Percentiles rank a stretch among this genome's conserved stretches.
phyloP scores from a whole-genome alignment of 768 basidiomycete species.

The Lentinula guzmanii region DNA sequence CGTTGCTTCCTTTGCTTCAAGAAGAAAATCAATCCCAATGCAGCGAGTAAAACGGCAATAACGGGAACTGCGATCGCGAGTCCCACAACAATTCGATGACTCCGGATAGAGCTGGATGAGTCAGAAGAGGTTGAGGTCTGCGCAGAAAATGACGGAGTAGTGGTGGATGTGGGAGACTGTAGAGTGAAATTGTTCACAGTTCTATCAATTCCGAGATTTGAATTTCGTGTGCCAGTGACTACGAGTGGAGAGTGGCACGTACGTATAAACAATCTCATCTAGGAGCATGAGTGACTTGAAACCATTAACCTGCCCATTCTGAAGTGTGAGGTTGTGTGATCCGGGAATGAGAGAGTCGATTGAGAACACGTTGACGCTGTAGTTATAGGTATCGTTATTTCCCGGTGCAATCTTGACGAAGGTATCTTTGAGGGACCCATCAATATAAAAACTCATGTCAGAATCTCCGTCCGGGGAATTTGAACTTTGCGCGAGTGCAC shows the following conservation, averaged over 20 bases:
- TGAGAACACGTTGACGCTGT: slow-evolving; percentile 29
- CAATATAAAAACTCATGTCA: slow-evolving; percentile 28
- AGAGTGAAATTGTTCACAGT: not conserved
- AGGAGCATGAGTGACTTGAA: slow-evolving; percentile 24
- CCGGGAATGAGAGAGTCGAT: slow-evolving; percentile 20
- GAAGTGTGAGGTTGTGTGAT: slow-evolving; percentile 25
- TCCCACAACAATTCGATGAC: not conserved
- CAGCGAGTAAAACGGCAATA: not conserved
- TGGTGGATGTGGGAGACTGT: not conserved
- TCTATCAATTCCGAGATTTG: not conserved
- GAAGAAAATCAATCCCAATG: not conserved
- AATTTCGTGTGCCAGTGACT: not conserved
- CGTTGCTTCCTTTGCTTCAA: not conserved
- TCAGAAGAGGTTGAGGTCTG: not conserved
- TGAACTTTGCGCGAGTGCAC: slow-evolving; percentile 23
- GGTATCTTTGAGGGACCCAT: slow-evolving; percentile 20
- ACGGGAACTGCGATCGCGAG: not conserved
- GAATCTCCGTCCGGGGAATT: slow-evolving; percentile 19
- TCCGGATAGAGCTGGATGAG: not conserved
- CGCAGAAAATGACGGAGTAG: not conserved
- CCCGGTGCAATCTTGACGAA: slow-evolving; percentile 13
- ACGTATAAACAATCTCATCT: slow-evolving; percentile 38
- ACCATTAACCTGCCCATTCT: slow-evolving; percentile 24
- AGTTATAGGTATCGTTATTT: slow-evolving; percentile 15
- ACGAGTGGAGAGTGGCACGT: not conserved